These are phyloP conservation scores for Podaxis carcinomalis DNA, from an alignment of 768 basidiomycete species.

Conservation along the genomic window DNA sequence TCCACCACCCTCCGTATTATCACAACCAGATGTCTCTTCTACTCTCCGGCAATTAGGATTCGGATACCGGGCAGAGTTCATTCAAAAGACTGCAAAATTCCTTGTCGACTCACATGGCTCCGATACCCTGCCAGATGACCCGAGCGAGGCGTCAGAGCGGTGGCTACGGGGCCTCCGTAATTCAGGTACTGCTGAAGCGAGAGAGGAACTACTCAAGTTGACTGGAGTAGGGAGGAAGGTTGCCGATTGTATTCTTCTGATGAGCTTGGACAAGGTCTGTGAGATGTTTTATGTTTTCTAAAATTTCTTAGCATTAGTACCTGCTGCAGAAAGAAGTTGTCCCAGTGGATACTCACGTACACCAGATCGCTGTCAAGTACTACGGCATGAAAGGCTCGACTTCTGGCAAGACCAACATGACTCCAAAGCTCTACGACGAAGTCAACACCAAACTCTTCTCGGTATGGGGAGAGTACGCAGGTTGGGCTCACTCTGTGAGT, in stretches of 20 bases:
- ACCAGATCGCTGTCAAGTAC: constrained; percentile 81
- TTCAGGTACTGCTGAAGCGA: constrained; percentile 50
- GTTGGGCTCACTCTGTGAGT: constrained; percentile 85
- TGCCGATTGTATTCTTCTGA: constrained; percentile 89
- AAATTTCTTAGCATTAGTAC: not conserved
- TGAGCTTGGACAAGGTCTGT: constrained; percentile 85
- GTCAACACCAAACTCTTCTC: constrained; percentile 55
- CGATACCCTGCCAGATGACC: constrained; percentile 14
- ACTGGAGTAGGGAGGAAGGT: constrained; percentile 95
- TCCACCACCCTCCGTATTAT: constrained; percentile 70
- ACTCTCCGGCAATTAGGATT: constrained; percentile 83
- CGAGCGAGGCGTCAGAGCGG: constrained; percentile 46
- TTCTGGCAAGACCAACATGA: constrained; percentile 55
- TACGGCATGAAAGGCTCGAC: constrained; percentile 57
- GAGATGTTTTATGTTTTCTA: not conserved
- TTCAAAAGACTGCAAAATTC: constrained; percentile 79
- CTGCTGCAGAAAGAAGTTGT: constrained; percentile 70
- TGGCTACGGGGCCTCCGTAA: constrained; percentile 58
- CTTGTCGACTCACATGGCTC: constrained; percentile 53
- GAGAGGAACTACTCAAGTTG: constrained; percentile 74
- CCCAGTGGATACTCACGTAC: constrained; percentile 94
- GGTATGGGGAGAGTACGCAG: constrained; percentile 82
- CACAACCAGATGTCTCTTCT: constrained; percentile 49
- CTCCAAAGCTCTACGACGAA: constrained; percentile 71
- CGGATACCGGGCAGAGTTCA: constrained; percentile 91